A percentile compares a stretch with the other conserved stretches of the same genome.
phyloP scores from a whole-genome alignment of 208 protist species.

The Porcisia hertigi region DNA sequence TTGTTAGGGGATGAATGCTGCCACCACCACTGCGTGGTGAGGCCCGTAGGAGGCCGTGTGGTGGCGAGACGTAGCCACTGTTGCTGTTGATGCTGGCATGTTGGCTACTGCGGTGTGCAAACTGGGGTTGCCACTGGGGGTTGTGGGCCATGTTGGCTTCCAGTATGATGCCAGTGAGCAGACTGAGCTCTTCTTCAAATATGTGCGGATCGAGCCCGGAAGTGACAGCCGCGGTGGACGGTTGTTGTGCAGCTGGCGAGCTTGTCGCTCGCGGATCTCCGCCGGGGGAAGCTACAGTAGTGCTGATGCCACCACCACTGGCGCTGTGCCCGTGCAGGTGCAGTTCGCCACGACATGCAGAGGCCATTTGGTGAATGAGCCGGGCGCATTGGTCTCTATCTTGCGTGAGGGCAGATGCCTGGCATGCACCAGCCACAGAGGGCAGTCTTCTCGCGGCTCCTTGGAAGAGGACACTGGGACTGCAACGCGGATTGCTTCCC shows the following conservation, averaged over 20 bases:
- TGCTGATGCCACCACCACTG: conserved; percentile 1
- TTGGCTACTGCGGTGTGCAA: conserved; percentile 17
- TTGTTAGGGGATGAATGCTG: not conserved
- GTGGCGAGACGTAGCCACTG: conserved; percentile 22
- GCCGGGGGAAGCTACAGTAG: conserved; percentile 22
- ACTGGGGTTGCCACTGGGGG: conserved; percentile 27
- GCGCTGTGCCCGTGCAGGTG: conserved; percentile 29
- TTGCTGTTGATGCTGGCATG: conserved; percentile 18
- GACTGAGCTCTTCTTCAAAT: conserved; percentile 48
- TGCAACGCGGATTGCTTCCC: conserved; percentile 4
- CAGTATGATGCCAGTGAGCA: conserved; percentile 41
- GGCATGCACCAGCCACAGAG: conserved; percentile 49
- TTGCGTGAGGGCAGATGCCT: conserved; percentile 41
- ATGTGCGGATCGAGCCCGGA: conserved; percentile 14
- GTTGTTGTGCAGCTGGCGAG: conserved; percentile 20
- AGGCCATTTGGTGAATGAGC: conserved; percentile 53
- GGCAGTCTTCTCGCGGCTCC: conserved; percentile 39
- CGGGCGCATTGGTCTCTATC: conserved; percentile 43
- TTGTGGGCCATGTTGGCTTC: conserved; percentile 41
- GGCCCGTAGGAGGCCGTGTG: conserved; percentile 17
- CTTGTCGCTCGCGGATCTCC: conserved; percentile 27
- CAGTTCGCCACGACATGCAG: conserved; percentile 39
- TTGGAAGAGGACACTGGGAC: conserved; percentile 17
- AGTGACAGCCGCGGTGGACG: conserved; percentile 2
- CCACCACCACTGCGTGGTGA: conserved; percentile 22